These are phyloP conservation scores for Zizania palustris DNA, from an alignment of 202 grass and related monocot species.

Conservation along the genomic window DNA sequence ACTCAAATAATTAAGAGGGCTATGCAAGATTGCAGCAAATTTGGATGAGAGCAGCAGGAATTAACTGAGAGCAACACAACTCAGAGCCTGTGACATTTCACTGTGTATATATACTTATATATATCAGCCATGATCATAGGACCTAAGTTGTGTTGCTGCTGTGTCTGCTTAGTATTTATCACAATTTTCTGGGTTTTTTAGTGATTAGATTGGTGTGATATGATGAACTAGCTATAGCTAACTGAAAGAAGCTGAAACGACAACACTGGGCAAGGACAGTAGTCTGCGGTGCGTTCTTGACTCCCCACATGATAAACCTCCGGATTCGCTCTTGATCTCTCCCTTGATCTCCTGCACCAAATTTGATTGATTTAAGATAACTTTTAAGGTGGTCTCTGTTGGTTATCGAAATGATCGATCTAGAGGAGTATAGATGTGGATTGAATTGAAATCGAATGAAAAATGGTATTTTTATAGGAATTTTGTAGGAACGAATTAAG, in stretches of 20 bases:
- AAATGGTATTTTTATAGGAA: neutral
- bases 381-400: too few relatives aligned
- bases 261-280: constrained; percentile 74
- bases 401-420: neutral
- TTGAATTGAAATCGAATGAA: neutral
- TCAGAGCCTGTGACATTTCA: constrained; percentile 42
- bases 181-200: neutral
- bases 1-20: neutral
- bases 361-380: neutral
- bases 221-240: neutral
- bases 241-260: constrained; percentile 4
- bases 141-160: constrained; percentile 43
- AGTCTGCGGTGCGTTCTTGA: constrained; percentile 98
- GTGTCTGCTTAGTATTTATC: neutral
- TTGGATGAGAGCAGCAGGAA: neutral
- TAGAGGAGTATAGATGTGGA: neutral
- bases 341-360: constrained; percentile 24
- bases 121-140: constrained; percentile 42
- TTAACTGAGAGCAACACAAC: constrained; percentile 41
- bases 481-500: neutral
- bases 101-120: neutral
- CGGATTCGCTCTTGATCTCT: constrained; percentile 43
- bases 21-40: neutral
- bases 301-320: constrained; percentile 58
- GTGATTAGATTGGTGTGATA: too few relatives aligned